Percentiles rank a stretch among this genome's conserved stretches.
Conservation (phyloP, 257 asterid genomes). For the Salvia rosmarinus region DNA sequence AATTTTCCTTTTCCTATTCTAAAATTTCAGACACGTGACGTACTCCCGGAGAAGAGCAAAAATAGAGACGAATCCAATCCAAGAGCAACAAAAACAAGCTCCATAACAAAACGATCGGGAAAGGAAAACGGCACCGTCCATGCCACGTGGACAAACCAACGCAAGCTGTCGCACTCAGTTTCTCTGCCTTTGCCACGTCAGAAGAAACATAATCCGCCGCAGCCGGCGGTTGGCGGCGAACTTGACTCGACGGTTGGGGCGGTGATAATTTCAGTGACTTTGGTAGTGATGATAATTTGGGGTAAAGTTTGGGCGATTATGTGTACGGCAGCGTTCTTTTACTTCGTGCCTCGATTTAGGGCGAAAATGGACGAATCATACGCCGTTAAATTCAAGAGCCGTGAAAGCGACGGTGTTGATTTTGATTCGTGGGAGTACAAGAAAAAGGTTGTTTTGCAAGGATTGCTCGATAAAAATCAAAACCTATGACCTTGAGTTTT, state of each 20-base stretch:
- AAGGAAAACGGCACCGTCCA: neutral
- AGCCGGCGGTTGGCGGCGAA: constrained; percentile 19
- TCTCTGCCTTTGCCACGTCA: constrained; percentile 25
- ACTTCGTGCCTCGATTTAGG: constrained; percentile 35
- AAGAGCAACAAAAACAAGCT: too few relatives aligned
- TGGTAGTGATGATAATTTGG: constrained; percentile 48
- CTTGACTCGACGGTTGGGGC: constrained; percentile 44
- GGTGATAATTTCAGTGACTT: constrained; percentile 35
- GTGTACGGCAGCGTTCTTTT: constrained; percentile 41
- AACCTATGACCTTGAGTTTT: neutral
- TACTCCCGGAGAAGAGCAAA: constrained; percentile 11
- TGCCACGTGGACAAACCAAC: constrained; percentile 18
- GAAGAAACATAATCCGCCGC: neutral
- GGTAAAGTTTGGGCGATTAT: constrained; percentile 43
- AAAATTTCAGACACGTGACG: neutral
- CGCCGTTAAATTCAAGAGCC: neutral
- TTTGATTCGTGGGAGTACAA: constrained; percentile 41
- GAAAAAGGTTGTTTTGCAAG: constrained; percentile 33
- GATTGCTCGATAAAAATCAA: constrained; percentile 38
- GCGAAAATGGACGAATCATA: neutral
- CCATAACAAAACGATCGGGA: neutral
- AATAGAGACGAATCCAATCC: neutral
- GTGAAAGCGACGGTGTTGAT: constrained; percentile 16
- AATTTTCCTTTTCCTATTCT: neutral
- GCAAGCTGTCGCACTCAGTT: constrained; percentile 36